A percentile compares a stretch with the other conserved stretches of the same genome.
phyloP scores from a whole-genome alignment of 495 filamentous ascomycete species.

The Hyaloscypha bicolor region DNA sequence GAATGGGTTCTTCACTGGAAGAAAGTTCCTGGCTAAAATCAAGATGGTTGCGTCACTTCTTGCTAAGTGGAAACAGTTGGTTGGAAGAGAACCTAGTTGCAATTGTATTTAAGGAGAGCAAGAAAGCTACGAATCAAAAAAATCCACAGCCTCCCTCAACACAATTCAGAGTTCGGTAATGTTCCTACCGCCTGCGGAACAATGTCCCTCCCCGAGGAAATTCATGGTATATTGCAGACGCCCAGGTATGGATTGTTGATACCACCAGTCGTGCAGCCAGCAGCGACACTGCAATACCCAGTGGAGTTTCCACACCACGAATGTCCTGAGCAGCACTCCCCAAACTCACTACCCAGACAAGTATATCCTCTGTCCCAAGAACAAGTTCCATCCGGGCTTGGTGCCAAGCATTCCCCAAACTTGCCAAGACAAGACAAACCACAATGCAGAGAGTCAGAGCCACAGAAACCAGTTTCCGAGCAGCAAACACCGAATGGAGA shows the following conservation, averaged over 20 bases:
- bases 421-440: conserved; percentile 11
- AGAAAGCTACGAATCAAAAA: neutral
- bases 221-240: neutral
- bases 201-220: neutral
- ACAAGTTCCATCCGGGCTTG: conserved; percentile 16
- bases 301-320: conserved; percentile 18
- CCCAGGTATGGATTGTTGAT: conserved; percentile 1
- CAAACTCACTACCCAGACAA: conserved; percentile 11
- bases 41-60: too few relatives aligned
- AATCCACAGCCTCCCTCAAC: too few relatives aligned
- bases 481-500: conserved; percentile 32
- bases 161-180: neutral
- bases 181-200: neutral
- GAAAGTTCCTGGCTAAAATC: too few relatives aligned
- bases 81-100: too few relatives aligned
- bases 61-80: too few relatives aligned
- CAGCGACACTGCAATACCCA: conserved; percentile 8
- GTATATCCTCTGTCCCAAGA: conserved; percentile 11
- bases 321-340: conserved; percentile 12
- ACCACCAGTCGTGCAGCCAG: conserved; percentile 4
- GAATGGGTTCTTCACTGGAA: too few relatives aligned
- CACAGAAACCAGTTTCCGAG: conserved; percentile 18
- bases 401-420: conserved; percentile 13
- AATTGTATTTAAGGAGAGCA: neutral
- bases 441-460: conserved; percentile 3